Conservation (phyloP, 2,329 filamentous ascomycete genomes). For the Scytalidium lignicola region DNA sequence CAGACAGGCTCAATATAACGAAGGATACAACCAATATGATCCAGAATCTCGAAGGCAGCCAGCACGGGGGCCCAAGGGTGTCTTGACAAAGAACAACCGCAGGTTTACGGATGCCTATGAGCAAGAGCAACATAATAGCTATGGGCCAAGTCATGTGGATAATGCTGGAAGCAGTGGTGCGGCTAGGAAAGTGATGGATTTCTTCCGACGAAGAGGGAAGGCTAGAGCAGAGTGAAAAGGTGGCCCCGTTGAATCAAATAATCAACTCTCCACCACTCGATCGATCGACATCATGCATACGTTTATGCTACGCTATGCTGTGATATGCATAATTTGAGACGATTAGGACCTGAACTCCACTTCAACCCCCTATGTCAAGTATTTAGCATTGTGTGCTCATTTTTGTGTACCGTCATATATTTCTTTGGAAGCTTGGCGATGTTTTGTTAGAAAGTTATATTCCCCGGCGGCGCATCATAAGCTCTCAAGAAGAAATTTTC, state of each 20-base stretch:
- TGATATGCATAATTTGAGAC: background rate
- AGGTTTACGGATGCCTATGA: slow-evolving; percentile 87
- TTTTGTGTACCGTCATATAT: background rate
- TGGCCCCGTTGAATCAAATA: too few relatives aligned
- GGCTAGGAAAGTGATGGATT: slow-evolving; percentile 94
- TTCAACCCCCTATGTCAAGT: background rate
- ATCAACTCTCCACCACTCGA: too few relatives aligned
- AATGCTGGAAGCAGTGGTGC: slow-evolving; percentile 75
- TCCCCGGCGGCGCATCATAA: background rate
- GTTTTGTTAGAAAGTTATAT: background rate
- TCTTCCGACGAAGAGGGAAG: slow-evolving; percentile 84
- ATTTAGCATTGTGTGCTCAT: background rate
- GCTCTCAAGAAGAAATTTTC: background rate
- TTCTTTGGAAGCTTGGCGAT: background rate
- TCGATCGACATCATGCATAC: background rate
- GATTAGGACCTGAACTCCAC: background rate
- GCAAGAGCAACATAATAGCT: slow-evolving; percentile 59
- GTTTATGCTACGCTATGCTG: background rate
- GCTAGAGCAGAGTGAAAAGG: slow-evolving; percentile 45
- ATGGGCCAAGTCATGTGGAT: slow-evolving; percentile 53
- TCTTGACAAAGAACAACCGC: slow-evolving; percentile 80
- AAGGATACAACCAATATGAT: slow-evolving; percentile 21
- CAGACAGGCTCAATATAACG: slow-evolving; percentile 16
- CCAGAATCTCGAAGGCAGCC: slow-evolving; percentile 14
- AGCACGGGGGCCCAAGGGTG: slow-evolving; percentile 40